Base-by-base conservation (phyloP, 2,329 filamentous ascomycete species). In the Polytolypa hystricis region DNA sequence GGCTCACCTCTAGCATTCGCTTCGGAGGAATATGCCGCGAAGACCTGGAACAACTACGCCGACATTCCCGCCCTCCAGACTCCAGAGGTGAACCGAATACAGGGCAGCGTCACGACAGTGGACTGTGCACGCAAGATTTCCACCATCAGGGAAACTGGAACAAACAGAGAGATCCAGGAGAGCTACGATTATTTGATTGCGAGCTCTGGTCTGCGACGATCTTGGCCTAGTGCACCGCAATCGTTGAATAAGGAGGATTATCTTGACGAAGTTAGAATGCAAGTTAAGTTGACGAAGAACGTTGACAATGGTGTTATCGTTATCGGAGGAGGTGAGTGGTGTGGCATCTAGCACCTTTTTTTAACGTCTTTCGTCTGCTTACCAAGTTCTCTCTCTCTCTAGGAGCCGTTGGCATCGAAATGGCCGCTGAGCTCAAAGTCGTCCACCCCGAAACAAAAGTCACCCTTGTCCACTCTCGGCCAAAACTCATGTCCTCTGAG, bases 341-440 rank as follows among this genome's bases (percentile, higher is more conserved):
- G 9, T n/a, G n/a, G n/a, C n/a, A 25, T 5, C 25, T 18, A 16
- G 6, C 25, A 12, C 10, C 11, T 23, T 14, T 18, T 8, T 30
- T 7, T 30, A 8, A 12, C 14, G 11, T 26, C n/a, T n/a, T 30
- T 25, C 9, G 14, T 6, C 33, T 35, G 5, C 14, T 10, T 6
- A 12, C 4, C 5, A 14, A 12, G 9, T 12, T 26, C 9, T 25
- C 9, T 14, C 17, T 11, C 30, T 38, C 8, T 37, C 7, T 26
- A 73, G 70, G 81, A 33, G 84, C 83, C 5, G 83, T 87, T 1
- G 84, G 84, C 6, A 77, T 87, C 37, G 83, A 89, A 55, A 85
- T 89, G 70, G 81, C 84, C 0, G 76, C 80, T 1, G 83, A 91
- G 60, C 64, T 87, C 37, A 87, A 86, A 58, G 56, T 73, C 30